Conservation (phyloP, 768 basidiomycete species). For the Tubosaeta brunneosetosa region DNA sequence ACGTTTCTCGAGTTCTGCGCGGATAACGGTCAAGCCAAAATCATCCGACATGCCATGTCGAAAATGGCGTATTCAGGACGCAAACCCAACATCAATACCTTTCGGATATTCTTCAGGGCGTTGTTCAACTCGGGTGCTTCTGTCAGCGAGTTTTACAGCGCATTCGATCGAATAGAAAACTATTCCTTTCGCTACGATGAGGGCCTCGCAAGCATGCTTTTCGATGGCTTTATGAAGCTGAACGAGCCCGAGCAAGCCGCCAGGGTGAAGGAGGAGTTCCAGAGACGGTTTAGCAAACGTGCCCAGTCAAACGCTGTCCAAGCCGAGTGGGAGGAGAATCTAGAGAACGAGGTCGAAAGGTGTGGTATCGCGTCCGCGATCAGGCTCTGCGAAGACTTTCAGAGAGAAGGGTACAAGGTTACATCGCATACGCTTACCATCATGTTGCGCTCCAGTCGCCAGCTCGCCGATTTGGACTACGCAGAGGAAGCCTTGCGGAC, state of each 20-base stretch:
- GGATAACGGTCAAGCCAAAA: slow-evolving; percentile 22
- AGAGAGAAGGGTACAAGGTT: slow-evolving; percentile 31
- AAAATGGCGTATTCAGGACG: slow-evolving; percentile 38
- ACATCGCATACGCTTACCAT: slow-evolving; percentile 33
- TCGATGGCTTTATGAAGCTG: slow-evolving; percentile 40
- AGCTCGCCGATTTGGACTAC: slow-evolving; percentile 38
- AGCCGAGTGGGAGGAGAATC: slow-evolving; percentile 27
- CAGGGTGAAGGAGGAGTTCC: slow-evolving; percentile 38
- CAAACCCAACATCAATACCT: slow-evolving; percentile 43
- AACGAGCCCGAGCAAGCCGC: slow-evolving; percentile 35
- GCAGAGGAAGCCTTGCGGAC: slow-evolving; percentile 40
- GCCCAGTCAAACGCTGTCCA: slow-evolving; percentile 23
- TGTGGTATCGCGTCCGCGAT: slow-evolving; percentile 34
- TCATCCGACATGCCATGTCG: slow-evolving; percentile 30
- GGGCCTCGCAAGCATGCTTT: slow-evolving; percentile 37
- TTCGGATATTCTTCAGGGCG: slow-evolving; percentile 45
- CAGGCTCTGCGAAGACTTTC: slow-evolving; percentile 31
- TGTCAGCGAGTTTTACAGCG: slow-evolving; percentile 31
- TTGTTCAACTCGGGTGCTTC: slow-evolving; percentile 33
- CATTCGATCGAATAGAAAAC: slow-evolving; percentile 46
- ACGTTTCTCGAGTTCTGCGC: slow-evolving; percentile 43
- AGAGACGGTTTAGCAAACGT: slow-evolving; percentile 28
- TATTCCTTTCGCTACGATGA: slow-evolving; percentile 43
- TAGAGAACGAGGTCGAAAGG: slow-evolving; percentile 30
- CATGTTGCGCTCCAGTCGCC: slow-evolving; percentile 40